Percentiles rank a stretch among this genome's conserved stretches.
Conservation (phyloP, 768 basidiomycete genomes). For the Psilocybe sp. region DNA sequence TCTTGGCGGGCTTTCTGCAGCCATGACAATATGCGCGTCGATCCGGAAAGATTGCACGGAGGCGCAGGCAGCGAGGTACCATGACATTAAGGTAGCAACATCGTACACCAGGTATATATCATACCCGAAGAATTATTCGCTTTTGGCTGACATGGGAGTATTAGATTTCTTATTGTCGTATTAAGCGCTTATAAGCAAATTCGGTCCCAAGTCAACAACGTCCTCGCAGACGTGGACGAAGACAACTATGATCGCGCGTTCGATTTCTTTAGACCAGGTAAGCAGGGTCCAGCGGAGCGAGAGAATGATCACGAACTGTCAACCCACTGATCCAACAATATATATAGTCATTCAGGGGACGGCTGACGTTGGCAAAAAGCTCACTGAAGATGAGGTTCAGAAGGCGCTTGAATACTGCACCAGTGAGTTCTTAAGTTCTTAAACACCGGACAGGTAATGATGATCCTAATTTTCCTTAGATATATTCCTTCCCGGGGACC, state of each 20-base stretch:
- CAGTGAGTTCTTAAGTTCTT: not conserved
- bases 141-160: not conserved
- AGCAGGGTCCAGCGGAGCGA: not conserved
- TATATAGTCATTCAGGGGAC: slow-evolving; percentile 23
- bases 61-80: slow-evolving; percentile 24
- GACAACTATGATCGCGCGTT: slow-evolving; percentile 49
- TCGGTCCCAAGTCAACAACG: slow-evolving; percentile 32
- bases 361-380: slow-evolving; percentile 18
- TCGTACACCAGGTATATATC: slow-evolving; percentile 29
- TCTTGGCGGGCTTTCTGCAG: slow-evolving; percentile 33
- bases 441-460: not conserved
- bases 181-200: slow-evolving; percentile 51
- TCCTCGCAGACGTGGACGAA: slow-evolving; percentile 42
- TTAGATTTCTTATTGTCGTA: slow-evolving; percentile 46
- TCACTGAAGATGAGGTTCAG: slow-evolving; percentile 7
- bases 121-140: not conserved
- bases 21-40: slow-evolving; percentile 29
- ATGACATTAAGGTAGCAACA: slow-evolving; percentile 27
- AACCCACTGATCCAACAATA: not conserved
- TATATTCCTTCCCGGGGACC: slow-evolving; percentile 9
- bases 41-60: slow-evolving; percentile 29
- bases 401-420: slow-evolving; percentile 9
- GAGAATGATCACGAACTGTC: not conserved
- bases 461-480: not conserved
- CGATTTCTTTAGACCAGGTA: slow-evolving; percentile 39